Evolutionary conservation across 2,329 filamentous ascomycete species (phyloP), one percentile per base, ranked within the genome.

Genomic region (Coleophoma eucalyptorum): DNA sequence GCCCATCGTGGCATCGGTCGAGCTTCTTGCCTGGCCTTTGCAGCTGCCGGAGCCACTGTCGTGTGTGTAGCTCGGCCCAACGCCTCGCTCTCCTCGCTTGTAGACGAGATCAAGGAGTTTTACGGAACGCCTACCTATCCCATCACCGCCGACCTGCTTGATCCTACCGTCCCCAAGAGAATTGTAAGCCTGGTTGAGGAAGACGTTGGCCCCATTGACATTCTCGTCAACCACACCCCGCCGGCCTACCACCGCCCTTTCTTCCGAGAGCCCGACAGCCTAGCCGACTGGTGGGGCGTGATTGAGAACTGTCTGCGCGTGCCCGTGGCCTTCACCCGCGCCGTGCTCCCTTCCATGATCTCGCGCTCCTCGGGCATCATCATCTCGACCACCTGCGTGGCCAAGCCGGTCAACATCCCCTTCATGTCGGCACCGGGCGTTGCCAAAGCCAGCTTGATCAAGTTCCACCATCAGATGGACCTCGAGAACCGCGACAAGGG

Each of bases 1-100:
- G 61, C 64, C 13, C 61, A 61, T 18, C 59, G 64, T 32, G 66
- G 67, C 40, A 62, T 69, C 19, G 66, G 65, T 18, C 56, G 61
- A 35, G 63, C 58, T 20, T 59, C 67, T 15, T 65, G 66, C 2
- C 58, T 60, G 19, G 64, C 61, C 32, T 64, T 67, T 26, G 65
- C 65, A 12, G 56, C 59, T 12, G 60, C 63, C 19, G 63, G 64
- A 48, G 59, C 63, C 37, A 53, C 54, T 16, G 57, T 64, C 13
- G 55, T 35, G 33, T 43, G 21, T 20, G 15, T 52, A 40, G 58
- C 34, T 32, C 46, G n/a, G 37, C 45, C 21, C 49, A 40, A 16
- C 42, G 53, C 13, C 47, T 50, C 48, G 15, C 32, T 49, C 15
- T 21, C 11, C 34, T 21, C 46, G n/a, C 19, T 48, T 16, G 20